Evolutionary conservation across 148 eudicot species (phyloP), one percentile per base, ranked within the genome.

Genomic region (Simmondsia chinensis): DNA sequence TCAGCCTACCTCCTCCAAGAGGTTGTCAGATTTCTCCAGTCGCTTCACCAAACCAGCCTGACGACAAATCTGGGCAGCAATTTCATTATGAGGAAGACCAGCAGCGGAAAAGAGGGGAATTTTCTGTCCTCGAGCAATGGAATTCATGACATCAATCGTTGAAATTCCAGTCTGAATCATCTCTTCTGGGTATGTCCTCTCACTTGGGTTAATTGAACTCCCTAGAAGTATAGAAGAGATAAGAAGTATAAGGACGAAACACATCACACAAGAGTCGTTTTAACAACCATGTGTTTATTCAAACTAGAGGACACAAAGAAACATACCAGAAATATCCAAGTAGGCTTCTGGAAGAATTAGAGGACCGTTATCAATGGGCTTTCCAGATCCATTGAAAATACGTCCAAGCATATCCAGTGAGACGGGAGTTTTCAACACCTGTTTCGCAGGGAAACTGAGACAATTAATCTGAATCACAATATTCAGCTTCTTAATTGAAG

Each of bases 371-470:
- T 91, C 99, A 47, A 91, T 91, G 56, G 99, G 99, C 61, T 91
- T 91, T 26, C 99, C 95, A 48, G 95, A 89, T 59, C 95, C 99
- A 74, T 91, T 82, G 49, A 91, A 91, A 52, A 91, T 82, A 23
- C 99, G 99, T 24, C 99, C 99, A 58, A 91, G 99, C 99, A 91
- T 91, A 69, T 91, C 99, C 74, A 76, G 30, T 18, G 99, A 91
- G 52, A 91, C 94, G 2, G 99, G 95, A 59, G 99, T 91, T 77
- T 91, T 91, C 56, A 91, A 57, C 38, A 91, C 99, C 95, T 91
- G 66, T 15, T 48, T n/a, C 2, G 25, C 19, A 4, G 7, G 33
- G 31, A 17, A 45, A 19, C 5, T 29, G 37, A n/a, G n/a, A n/a
- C n/a, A n/a, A n/a, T n/a, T n/a, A n/a, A n/a, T n/a, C n/a, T n/a